Conservation (phyloP, 768 basidiomycete genomes). For the Kwoniella botswanensis region DNA sequence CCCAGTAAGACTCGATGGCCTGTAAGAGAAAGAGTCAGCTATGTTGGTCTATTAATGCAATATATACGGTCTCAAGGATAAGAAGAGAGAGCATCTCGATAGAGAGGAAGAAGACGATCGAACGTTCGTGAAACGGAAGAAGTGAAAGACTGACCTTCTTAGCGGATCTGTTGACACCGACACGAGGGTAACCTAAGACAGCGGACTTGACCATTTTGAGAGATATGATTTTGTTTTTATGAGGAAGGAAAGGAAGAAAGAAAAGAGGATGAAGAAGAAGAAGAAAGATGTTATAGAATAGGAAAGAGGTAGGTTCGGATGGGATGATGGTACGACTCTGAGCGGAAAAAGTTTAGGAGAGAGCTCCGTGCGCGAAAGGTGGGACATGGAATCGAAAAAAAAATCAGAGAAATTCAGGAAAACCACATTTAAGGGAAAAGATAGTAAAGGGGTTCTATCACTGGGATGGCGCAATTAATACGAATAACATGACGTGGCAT, state of each 20-base stretch:
- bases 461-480: not conserved
- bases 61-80: not conserved
- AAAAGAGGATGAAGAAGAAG: slow-evolving; percentile 23
- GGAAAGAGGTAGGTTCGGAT: slow-evolving; percentile 9
- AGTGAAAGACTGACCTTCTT: slow-evolving; percentile 39
- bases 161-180: slow-evolving; percentile 64
- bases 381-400: not conserved
- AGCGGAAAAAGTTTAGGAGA: not conserved
- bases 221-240: slow-evolving; percentile 18
- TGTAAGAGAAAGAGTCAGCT: slow-evolving; percentile 54
- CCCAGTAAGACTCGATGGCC: slow-evolving; percentile 99
- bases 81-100: not conserved
- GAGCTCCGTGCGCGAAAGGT: not conserved
- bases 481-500: slow-evolving; percentile 1
- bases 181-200: slow-evolving; percentile 91
- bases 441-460: not conserved
- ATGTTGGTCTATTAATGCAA: not conserved
- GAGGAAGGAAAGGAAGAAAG: slow-evolving; percentile 17
- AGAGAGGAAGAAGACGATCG: slow-evolving; percentile 5
- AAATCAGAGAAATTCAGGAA: slow-evolving; percentile 2
- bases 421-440: not conserved
- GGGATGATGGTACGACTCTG: slow-evolving; percentile 1
- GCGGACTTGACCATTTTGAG: slow-evolving; percentile 73
- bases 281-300: slow-evolving; percentile 32
- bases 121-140: slow-evolving; percentile 7